Base-by-base conservation (phyloP, 805 yeast species). In the Yarrowia sp. region DNA sequence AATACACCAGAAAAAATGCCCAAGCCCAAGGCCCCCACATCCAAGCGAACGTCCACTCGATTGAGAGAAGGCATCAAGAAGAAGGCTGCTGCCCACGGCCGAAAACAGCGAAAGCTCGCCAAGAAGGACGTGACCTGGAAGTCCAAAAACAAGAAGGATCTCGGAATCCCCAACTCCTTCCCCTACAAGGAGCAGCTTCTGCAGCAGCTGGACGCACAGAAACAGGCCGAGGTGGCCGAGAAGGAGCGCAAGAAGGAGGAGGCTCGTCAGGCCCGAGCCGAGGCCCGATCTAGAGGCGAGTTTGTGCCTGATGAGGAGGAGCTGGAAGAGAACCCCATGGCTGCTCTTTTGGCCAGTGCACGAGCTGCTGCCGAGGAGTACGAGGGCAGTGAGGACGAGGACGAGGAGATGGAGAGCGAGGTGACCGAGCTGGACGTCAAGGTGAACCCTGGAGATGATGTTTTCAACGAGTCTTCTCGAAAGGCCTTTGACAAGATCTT, bases 71-170 rank as follows among this genome's bases (percentile, higher is more conserved):
- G 99, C 72, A 92, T 95, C 78, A 90, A 91, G 82, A 95, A 92
- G 86, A 95, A 95, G 81, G 93, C 97, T 2, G 86, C 94, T 50
- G 97, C 98, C 8, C 94, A 93, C 74, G 85, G 89, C 72, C 87
- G 96, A 79, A 95, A 95, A 77, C 89, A 90, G 77, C 85, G 84
- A 74, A 95, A 95, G 81, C 72, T 78, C 35, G 85, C 97, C 19
- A 95, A 95, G 84, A 92, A 86, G 77, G 98, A 94, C 78, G 87
- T 86, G 4, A 95, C 98, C 15, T 95, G 99, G 99, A 92, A 86
- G 77, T 90, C 97, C 16, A 87, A 88, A 75, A 80, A 81, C 69
- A 87, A 86, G 75, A 94, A 91, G 80, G 98, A 93, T 78, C 93
- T 94, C 11, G 98, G 98, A 72, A 94, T 95, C 74, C 99, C 99